Base-by-base conservation (phyloP, 495 filamentous ascomycete genomes). In the Oleoguttula mirabilis region DNA sequence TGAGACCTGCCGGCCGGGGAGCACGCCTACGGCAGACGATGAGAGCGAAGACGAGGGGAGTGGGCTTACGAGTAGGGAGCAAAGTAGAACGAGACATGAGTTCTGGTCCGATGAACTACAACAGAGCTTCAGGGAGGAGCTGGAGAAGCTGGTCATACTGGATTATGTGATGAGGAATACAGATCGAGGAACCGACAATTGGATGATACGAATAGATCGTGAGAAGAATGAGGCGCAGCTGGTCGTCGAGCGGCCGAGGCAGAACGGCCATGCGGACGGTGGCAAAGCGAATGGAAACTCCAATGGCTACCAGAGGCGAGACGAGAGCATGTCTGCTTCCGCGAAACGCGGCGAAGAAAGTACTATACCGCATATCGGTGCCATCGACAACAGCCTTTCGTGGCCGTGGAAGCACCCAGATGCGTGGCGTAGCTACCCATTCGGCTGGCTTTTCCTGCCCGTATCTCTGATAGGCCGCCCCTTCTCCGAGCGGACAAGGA, bases 151-250 rank as follows among this genome's bases (percentile, higher is more conserved):
- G 10, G 90, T 99, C 10, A 92, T 99, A 52, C 58, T 99, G 54
- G 90, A 99, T 62, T 99, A 99, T 52, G 93, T 99, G 37, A 99
- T 99, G 90, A 77, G 90, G 17, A 99, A 99, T 56, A 99, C 90
- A 3, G 90, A 99, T 59, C 73, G 90, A 62, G 90, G 90, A 10
- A 66, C 95, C 46, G 90, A 99, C 60, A 99, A 99, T 47, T 99
- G 90, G 90, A 99, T 99, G 90, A 85, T 99, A 52, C 88, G 82
- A 55, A 83, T 99, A 19, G 86, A 96, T 57, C 84, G 75, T 73
- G 70, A 82, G 34, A 79, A 71, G 17, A 73, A 90, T 52, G 70
- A 82, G 55, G 88, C 87, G 10, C 83, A 80, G 8, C 84, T 98
- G 35, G 77, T 81, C 27, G 82, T 84, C 1, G 85, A 94, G 15